Conservation (phyloP, 208 protist genomes). For the Crithidia sp. region DNA sequence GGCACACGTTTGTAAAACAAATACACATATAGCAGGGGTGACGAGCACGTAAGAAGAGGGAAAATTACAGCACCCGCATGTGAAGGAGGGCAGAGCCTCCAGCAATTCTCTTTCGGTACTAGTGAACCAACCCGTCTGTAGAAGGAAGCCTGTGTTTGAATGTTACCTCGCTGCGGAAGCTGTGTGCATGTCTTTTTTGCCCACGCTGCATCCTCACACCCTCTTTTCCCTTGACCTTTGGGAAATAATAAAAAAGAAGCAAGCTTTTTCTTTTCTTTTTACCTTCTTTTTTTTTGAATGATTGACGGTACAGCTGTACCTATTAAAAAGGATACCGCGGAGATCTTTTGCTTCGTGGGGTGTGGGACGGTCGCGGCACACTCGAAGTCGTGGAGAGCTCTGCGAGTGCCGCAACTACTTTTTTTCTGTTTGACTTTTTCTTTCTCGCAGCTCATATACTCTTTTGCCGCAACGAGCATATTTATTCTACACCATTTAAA, state of each 20-base stretch:
- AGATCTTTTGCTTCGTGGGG: too few species aligned
- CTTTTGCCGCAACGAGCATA: not conserved
- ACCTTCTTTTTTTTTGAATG: not conserved
- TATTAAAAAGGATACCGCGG: too few species aligned
- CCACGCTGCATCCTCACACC: too few species aligned
- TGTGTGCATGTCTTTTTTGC: not conserved
- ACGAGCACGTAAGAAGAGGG: not conserved
- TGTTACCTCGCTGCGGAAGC: not conserved
- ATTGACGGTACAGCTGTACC: too few species aligned
- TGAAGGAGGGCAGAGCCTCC: not conserved
- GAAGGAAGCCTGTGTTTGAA: not conserved
- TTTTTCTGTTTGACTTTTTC: too few species aligned
- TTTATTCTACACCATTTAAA: not conserved
- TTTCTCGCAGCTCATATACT: too few species aligned
- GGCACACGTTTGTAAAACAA: not conserved
- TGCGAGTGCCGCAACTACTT: too few species aligned
- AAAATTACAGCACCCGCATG: not conserved
- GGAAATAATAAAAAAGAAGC: not conserved
- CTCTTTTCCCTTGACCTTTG: not conserved
- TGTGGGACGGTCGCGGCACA: too few species aligned
- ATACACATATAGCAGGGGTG: not conserved
- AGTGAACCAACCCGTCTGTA: slow-evolving; percentile 15
- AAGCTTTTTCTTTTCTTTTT: not conserved
- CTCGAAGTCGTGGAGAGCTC: too few species aligned
- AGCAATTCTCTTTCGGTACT: slow-evolving; percentile 9